phyloP scores from a whole-genome alignment of 345 rosid species.

The Salix exigua region DNA sequence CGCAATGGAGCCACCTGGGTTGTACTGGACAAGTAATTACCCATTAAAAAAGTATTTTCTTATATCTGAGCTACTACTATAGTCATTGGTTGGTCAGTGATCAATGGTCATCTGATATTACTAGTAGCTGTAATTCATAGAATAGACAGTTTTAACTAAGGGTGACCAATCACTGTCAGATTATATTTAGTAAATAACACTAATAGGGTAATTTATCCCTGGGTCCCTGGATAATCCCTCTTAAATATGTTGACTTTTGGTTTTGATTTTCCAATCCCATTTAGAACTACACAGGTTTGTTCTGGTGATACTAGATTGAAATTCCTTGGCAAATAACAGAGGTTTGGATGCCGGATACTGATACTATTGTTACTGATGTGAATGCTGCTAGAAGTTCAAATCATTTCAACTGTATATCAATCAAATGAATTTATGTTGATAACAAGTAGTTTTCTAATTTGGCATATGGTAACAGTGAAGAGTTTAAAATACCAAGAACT shows the following conservation, averaged over 20 bases:
- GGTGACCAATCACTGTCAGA: too few species aligned
- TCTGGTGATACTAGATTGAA: too few species aligned
- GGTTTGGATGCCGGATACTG: too few species aligned
- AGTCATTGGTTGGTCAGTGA: constrained; percentile 15
- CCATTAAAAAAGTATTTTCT: constrained; percentile 51
- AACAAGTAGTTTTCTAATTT: not conserved
- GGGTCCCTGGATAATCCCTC: not conserved
- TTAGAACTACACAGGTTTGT: too few species aligned
- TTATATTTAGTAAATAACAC: not conserved
- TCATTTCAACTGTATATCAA: not conserved
- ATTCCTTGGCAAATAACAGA: too few species aligned
- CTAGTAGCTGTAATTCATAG: too few species aligned
- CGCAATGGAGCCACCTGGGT: constrained; percentile 66
- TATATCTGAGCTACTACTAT: constrained; percentile 35
- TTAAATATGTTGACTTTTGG: not conserved
- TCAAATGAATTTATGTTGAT: not conserved
- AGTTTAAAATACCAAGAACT: not conserved
- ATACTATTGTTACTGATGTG: too few species aligned
- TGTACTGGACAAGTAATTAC: constrained; percentile 78
- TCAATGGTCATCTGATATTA: too few species aligned
- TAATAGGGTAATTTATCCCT: not conserved
- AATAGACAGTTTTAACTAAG: not conserved
- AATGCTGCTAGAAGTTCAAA: not conserved
- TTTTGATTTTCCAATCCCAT: not conserved
- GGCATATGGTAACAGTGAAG: not conserved